A percentile compares a stretch with the other conserved stretches of the same genome.
phyloP scores from a whole-genome alignment of 345 rosid species.

The Trapa bicornis region DNA sequence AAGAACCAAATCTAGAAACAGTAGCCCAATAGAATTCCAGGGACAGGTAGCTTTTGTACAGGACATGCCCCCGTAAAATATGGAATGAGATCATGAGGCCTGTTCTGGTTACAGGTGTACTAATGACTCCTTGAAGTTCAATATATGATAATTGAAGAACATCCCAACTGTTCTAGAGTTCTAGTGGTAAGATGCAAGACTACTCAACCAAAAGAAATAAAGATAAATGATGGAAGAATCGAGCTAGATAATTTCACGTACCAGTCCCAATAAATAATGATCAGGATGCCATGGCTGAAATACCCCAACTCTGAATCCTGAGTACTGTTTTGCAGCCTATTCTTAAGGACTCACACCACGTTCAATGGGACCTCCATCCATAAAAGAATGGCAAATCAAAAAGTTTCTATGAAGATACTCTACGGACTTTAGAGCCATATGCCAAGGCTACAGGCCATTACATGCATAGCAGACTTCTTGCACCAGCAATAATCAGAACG shows the following conservation, averaged over 20 bases:
- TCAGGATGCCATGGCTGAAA: neutral
- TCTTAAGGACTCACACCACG: neutral
- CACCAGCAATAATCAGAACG: neutral
- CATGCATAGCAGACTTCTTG: neutral
- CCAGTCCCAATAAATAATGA: neutral
- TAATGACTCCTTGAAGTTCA: neutral
- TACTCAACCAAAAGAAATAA: neutral
- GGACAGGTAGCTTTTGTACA: neutral
- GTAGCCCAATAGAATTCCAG: neutral
- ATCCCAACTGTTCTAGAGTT: too few relatives aligned
- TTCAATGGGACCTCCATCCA: constrained; percentile 1
- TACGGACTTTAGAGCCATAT: neutral
- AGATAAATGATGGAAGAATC: neutral
- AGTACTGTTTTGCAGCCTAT: neutral
- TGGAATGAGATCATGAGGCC: neutral
- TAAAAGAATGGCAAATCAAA: neutral
- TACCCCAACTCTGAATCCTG: neutral
- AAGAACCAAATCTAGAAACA: neutral
- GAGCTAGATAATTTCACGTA: neutral
- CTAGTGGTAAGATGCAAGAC: neutral
- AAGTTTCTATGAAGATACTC: neutral
- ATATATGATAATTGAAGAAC: neutral
- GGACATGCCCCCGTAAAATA: neutral
- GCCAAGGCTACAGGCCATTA: neutral
- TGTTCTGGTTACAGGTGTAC: neutral